A percentile compares a stretch with the other conserved stretches of the same genome.
Evolutionary conservation across 2,329 filamentous ascomycete genomes (phyloP).

Genomic region (Botrytis pseudocinerea): DNA sequence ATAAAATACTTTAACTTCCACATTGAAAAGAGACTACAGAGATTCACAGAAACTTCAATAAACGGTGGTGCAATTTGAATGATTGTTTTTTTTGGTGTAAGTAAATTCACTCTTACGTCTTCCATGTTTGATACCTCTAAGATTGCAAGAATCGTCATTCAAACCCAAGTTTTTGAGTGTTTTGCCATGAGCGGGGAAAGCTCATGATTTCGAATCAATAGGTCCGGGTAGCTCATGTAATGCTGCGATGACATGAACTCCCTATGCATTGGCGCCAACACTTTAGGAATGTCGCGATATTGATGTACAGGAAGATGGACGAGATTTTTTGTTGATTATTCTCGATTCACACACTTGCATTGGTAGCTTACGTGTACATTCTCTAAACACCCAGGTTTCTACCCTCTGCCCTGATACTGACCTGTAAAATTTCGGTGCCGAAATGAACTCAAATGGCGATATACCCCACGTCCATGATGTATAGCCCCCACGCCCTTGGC

Average conservation of each 20-base stretch:
- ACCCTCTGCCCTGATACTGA: neutral
- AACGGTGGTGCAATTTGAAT: neutral
- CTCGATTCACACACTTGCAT: neutral
- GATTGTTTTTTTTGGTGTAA: neutral
- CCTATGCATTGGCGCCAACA: neutral
- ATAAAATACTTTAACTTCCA: neutral
- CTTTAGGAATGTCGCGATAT: neutral
- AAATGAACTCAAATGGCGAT: neutral
- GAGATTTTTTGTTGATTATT: neutral
- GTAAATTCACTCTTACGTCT: neutral
- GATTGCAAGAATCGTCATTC: neutral
- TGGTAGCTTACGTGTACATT: neutral
- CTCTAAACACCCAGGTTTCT: neutral
- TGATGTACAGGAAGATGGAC: neutral
- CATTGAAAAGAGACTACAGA: neutral
- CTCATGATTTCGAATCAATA: neutral
- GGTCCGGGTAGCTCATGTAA: neutral
- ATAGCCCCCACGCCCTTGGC: neutral
- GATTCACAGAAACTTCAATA: neutral
- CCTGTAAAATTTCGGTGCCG: neutral
- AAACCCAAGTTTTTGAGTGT: neutral
- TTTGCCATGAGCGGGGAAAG: neutral
- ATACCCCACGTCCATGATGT: neutral
- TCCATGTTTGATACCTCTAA: neutral
- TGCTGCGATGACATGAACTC: neutral